A percentile compares a stretch with the other conserved stretches of the same genome.
These are phyloP conservation scores for Ustilago trichophora DNA, from an alignment of 1,284 basidiomycete species.

Conservation along the genomic window DNA sequence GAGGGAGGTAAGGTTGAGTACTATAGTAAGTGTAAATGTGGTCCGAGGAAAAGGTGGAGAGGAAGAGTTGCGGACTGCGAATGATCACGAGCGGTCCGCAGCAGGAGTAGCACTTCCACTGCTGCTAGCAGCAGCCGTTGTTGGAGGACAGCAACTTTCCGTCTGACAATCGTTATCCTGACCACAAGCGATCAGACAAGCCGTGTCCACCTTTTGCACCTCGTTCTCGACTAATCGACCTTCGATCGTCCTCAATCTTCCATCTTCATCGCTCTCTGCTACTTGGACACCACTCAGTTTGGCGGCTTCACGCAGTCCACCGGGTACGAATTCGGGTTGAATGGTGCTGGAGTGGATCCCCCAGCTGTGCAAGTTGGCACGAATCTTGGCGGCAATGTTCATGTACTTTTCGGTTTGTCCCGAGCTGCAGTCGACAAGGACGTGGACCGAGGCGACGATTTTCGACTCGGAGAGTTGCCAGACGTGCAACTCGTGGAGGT, in stretches of 20 bases:
- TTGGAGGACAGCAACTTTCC: conserved; percentile 58
- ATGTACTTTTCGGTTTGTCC: conserved; percentile 77
- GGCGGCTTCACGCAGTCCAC: conserved; percentile 61
- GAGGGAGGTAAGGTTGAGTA: too few species aligned
- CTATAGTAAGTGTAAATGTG: too few species aligned
- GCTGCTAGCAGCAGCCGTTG: background rate
- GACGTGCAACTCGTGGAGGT: conserved; percentile 87
- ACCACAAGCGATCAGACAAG: conserved; percentile 61
- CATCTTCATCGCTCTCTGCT: conserved; percentile 50
- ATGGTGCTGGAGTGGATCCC: conserved; percentile 83
- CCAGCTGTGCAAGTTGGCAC: conserved; percentile 82
- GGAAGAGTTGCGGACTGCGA: too few species aligned
- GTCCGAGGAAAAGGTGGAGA: too few species aligned
- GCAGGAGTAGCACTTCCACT: conserved; percentile 11
- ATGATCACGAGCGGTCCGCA: too few species aligned
- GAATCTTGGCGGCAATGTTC: conserved; percentile 83
- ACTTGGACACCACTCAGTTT: conserved; percentile 55
- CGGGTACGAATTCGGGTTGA: conserved; percentile 64
- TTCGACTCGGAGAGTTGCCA: conserved; percentile 93
- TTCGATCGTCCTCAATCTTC: conserved; percentile 53
- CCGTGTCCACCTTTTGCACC: conserved; percentile 50
- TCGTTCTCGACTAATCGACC: conserved; percentile 58
- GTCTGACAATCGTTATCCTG: conserved; percentile 54
- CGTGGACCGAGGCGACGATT: conserved; percentile 94
- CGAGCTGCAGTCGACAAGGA: conserved; percentile 75